These are phyloP conservation scores for Stagonosporopsis tanaceti DNA, from an alignment of 2,329 filamentous ascomycete species.

Conservation along the genomic window DNA sequence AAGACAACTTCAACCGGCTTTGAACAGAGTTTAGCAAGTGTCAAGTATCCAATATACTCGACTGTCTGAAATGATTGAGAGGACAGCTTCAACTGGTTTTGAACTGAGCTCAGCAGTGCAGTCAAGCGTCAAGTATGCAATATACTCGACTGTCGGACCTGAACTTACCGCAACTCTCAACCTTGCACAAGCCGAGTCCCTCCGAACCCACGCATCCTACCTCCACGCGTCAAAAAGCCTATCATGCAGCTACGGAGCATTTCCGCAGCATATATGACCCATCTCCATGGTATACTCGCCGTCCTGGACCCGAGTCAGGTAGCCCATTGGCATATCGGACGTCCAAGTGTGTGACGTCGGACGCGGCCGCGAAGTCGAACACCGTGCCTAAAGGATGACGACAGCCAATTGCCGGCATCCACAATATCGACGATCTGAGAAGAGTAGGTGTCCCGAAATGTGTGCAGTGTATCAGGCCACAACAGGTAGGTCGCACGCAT, in stretches of 20 bases:
- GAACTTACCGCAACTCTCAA: not conserved
- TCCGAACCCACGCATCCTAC: not conserved
- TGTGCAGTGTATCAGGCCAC: not conserved
- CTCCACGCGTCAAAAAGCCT: not conserved
- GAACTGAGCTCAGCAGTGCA: not conserved
- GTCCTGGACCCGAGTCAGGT: constrained; percentile 7
- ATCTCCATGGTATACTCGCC: not conserved
- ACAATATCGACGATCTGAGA: not conserved
- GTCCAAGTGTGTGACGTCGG: not conserved
- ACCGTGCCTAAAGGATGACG: not conserved
- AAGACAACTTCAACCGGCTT: not conserved
- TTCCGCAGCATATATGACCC: constrained; percentile 4
- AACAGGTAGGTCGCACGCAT: constrained; percentile 10
- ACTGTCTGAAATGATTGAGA: not conserved
- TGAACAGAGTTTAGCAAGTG: not conserved
- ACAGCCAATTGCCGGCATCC: not conserved
- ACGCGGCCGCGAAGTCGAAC: not conserved
- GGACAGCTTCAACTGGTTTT: not conserved
- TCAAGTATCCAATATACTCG: not conserved
- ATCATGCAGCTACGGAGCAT: constrained; percentile 3
- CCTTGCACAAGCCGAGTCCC: not conserved
- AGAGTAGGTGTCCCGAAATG: not conserved
- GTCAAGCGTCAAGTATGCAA: not conserved
- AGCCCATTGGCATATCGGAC: not conserved
- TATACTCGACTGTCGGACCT: not conserved